Evolutionary conservation across 306 rosid genomes (phyloP).

Genomic region (Pterocarpus macrocarpus): DNA sequence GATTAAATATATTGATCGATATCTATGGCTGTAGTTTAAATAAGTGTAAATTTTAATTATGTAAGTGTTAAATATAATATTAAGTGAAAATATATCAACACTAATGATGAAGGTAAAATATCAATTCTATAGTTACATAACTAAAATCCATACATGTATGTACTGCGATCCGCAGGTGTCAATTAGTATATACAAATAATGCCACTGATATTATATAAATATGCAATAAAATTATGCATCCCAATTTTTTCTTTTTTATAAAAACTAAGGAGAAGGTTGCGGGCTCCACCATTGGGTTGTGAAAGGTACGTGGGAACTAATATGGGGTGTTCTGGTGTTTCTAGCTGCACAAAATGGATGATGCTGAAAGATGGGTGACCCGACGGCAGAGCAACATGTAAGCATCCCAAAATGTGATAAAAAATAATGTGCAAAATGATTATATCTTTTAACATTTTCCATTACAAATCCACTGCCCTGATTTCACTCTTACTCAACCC

Average conservation of each 20-base stretch:
- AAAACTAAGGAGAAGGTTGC: slow-evolving; percentile 28
- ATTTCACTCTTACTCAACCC: slow-evolving; percentile 84
- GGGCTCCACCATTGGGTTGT: slow-evolving; percentile 70
- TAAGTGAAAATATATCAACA: too few relatives aligned
- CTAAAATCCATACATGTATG: too few relatives aligned
- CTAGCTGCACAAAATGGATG: slow-evolving; percentile 55
- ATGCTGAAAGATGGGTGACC: slow-evolving; percentile 59
- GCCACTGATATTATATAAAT: not conserved
- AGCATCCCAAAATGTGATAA: slow-evolving; percentile 39
- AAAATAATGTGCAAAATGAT: slow-evolving; percentile 39
- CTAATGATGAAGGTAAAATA: too few relatives aligned
- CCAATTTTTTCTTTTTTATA: not conserved
- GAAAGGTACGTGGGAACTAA: slow-evolving; percentile 76
- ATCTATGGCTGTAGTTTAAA: too few relatives aligned
- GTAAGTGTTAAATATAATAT: too few relatives aligned
- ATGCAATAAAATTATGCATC: slow-evolving; percentile 33
- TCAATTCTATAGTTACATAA: too few relatives aligned
- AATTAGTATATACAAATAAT: too few relatives aligned
- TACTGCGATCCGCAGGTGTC: too few relatives aligned
- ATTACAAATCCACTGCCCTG: slow-evolving; percentile 55
- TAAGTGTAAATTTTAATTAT: too few relatives aligned
- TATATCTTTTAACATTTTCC: slow-evolving; percentile 47
- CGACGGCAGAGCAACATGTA: slow-evolving; percentile 48
- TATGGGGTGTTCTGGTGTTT: slow-evolving; percentile 56
- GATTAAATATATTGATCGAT: too few relatives aligned